Percentiles rank a stretch among this genome's conserved stretches.
Conservation (phyloP, 495 filamentous ascomycete species). For the Amorphotheca resinae region DNA sequence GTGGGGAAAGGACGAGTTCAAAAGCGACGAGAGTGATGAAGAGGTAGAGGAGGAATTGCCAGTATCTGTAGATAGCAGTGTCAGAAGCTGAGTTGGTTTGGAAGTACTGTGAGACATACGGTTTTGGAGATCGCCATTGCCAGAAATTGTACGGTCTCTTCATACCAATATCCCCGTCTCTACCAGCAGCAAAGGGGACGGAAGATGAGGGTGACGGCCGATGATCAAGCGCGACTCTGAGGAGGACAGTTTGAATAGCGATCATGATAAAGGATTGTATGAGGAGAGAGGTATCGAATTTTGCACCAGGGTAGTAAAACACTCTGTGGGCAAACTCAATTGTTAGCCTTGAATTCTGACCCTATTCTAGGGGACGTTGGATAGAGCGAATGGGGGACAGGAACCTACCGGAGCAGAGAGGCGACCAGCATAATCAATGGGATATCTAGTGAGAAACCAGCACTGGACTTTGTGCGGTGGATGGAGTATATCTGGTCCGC, state of each 20-base stretch:
- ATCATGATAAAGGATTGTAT: constrained; percentile 84
- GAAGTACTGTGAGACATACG: constrained; percentile 39
- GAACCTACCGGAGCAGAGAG: constrained; percentile 70
- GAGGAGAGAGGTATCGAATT: constrained; percentile 67
- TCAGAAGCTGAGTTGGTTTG: not conserved
- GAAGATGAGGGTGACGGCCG: constrained; percentile 50
- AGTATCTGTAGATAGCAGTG: constrained; percentile 47
- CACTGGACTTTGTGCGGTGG: constrained; percentile 64
- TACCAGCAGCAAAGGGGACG: constrained; percentile 41
- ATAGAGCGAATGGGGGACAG: not conserved
- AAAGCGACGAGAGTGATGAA: constrained; percentile 49
- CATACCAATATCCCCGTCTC: constrained; percentile 37
- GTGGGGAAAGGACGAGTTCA: constrained; percentile 58
- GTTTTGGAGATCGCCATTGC: constrained; percentile 76
- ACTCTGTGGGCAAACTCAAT: constrained; percentile 46
- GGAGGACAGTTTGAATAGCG: constrained; percentile 61
- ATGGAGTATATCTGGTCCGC: constrained; percentile 87
- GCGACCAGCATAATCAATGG: constrained; percentile 96
- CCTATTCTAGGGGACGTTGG: not conserved
- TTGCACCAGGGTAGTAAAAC: constrained; percentile 89
- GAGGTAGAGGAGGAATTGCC: constrained; percentile 71
- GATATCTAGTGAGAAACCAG: constrained; percentile 79
- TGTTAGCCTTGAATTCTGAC: constrained; percentile 6
- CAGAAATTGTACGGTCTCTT: constrained; percentile 80
- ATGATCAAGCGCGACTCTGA: constrained; percentile 84